A percentile compares a stretch with the other conserved stretches of the same genome.
Evolutionary conservation across 2,329 filamentous ascomycete genomes (phyloP).

Genomic region (Lasiodiplodia gonubiensis): DNA sequence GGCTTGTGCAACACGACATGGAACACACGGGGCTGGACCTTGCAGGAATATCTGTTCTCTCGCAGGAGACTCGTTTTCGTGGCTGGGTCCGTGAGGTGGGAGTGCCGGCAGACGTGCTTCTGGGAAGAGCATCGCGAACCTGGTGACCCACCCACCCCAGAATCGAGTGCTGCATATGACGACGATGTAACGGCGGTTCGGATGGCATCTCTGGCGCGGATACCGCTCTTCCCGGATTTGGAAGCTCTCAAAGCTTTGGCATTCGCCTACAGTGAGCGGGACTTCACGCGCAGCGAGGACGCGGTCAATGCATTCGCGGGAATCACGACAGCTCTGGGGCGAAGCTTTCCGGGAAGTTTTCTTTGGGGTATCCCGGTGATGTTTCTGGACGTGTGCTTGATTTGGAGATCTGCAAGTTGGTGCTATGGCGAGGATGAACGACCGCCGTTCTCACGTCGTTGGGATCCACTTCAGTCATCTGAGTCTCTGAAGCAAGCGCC

Average conservation of each 20-base stretch:
- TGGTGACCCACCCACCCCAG: not conserved
- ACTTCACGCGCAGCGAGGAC: not conserved
- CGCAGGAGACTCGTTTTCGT: not conserved
- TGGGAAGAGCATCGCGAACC: not conserved
- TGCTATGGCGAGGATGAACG: not conserved
- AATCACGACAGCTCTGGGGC: not conserved
- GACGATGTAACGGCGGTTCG: not conserved
- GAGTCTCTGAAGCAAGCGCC: not conserved
- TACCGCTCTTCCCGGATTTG: not conserved
- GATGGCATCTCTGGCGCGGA: not conserved
- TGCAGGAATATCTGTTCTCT: conserved; percentile 18
- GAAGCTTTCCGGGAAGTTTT: not conserved
- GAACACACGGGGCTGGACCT: conserved; percentile 12
- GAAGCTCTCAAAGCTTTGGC: not conserved
- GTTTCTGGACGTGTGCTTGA: not conserved
- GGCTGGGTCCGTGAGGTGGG: conserved; percentile 4
- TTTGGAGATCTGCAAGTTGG: not conserved
- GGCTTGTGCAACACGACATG: not conserved
- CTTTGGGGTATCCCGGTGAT: not conserved
- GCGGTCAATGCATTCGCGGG: not conserved
- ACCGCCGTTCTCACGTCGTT: not conserved
- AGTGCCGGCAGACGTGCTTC: not conserved
- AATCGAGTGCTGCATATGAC: not conserved
- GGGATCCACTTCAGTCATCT: not conserved
- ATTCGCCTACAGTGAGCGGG: not conserved